Percentiles rank a stretch among this genome's conserved stretches.
Conservation (phyloP, 2,329 filamentous ascomycete genomes). For the Xenoacremonium recifei region DNA sequence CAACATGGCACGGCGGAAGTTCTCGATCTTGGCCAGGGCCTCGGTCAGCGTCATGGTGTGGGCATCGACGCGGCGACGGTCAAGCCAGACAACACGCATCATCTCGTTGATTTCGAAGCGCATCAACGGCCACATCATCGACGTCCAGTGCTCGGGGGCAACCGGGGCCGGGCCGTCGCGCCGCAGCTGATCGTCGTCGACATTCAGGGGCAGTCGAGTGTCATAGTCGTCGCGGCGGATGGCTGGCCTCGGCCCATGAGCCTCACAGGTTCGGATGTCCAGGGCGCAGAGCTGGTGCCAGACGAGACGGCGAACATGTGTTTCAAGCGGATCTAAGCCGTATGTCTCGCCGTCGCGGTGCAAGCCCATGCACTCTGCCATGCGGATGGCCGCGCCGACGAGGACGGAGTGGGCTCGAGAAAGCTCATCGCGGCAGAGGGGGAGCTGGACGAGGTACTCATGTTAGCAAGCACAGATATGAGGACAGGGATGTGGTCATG, state of each 20-base stretch:
- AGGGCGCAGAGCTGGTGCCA: conserved; percentile 80
- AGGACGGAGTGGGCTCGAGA: conserved; percentile 72
- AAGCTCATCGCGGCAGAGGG: conserved; percentile 69
- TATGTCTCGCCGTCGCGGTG: conserved; percentile 70
- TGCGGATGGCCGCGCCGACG: conserved; percentile 67
- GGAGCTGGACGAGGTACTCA: conserved; percentile 59
- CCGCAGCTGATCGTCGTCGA: conserved; percentile 64
- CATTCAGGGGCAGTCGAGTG: conserved; percentile 69
- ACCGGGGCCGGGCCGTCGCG: conserved; percentile 25
- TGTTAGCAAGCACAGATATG: conserved; percentile 16
- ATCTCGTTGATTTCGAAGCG: conserved; percentile 74
- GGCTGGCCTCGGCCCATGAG: conserved; percentile 67
- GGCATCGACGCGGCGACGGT: conserved; percentile 62
- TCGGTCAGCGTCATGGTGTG: conserved; percentile 61
- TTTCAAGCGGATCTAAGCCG: conserved; percentile 64
- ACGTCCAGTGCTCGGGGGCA: conserved; percentile 58
- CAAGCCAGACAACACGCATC: conserved; percentile 68
- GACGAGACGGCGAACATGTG: conserved; percentile 67
- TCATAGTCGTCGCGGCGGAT: conserved; percentile 76
- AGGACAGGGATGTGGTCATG: background rate
- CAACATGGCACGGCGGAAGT: conserved; percentile 63
- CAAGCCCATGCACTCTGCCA: conserved; percentile 76
- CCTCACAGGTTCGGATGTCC: conserved; percentile 72
- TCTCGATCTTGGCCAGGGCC: conserved; percentile 66
- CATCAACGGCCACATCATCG: conserved; percentile 65